These are phyloP conservation scores for Volvariella volvacea DNA, from an alignment of 1,284 basidiomycete genomes.

Conservation along the genomic window DNA sequence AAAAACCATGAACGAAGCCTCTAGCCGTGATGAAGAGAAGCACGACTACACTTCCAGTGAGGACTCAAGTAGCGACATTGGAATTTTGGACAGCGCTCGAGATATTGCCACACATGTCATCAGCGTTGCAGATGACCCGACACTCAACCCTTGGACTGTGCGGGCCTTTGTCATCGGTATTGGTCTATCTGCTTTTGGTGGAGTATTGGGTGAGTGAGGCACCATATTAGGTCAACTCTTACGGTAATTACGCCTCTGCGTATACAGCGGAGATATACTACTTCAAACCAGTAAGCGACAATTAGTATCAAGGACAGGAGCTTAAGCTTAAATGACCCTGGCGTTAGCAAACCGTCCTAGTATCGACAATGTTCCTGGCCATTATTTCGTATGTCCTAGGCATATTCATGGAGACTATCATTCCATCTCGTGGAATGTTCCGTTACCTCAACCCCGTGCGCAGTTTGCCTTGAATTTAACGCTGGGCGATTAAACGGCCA, in stretches of 20 bases:
- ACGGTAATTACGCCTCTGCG: constrained; percentile 2
- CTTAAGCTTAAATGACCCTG: too few species aligned
- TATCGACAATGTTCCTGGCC: constrained; percentile 49
- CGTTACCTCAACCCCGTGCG: constrained; percentile 51
- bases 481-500: too few species aligned
- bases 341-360: constrained; percentile 41
- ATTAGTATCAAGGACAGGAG: too few species aligned
- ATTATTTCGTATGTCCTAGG: constrained; percentile 35
- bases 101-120: constrained; percentile 49
- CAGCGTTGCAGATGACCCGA: constrained; percentile 47
- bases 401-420: constrained; percentile 30
- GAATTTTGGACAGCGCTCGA: constrained; percentile 34
- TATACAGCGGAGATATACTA: constrained; percentile 49
- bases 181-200: constrained; percentile 54
- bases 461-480: too few species aligned
- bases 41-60: constrained; percentile 15
- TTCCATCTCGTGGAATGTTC: constrained; percentile 43
- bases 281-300: constrained; percentile 47
- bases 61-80: constrained; percentile 17
- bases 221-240: constrained; percentile 15
- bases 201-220: constrained; percentile 34
- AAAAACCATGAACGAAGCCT: too few species aligned
- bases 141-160: constrained; percentile 51
- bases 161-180: constrained; percentile 53
- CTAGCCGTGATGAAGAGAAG: constrained; percentile 26